Percentiles rank a stretch among this genome's conserved stretches.
Conservation (phyloP, 2,329 filamentous ascomycete species). For the Rutstroemia sydowiana region DNA sequence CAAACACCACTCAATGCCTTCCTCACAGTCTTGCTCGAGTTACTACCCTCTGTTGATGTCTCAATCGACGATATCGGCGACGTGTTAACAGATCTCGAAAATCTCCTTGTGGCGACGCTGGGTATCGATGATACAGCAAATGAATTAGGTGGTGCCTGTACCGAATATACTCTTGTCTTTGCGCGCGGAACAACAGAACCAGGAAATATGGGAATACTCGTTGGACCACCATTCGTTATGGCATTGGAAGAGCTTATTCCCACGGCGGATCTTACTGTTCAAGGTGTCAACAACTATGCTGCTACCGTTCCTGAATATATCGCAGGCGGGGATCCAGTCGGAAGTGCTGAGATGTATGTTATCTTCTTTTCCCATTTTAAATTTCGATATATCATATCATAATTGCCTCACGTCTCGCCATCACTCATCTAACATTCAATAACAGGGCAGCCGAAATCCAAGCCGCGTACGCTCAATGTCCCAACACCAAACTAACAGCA, state of each 20-base stretch:
- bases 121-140: constrained; percentile 25
- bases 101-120: constrained; percentile 16
- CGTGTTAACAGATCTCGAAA: constrained; percentile 21
- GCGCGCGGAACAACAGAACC: constrained; percentile 41
- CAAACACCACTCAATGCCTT: constrained; percentile 21
- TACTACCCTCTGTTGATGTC: constrained; percentile 21
- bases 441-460: constrained; percentile 29
- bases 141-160: constrained; percentile 19
- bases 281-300: constrained; percentile 29
- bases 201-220: constrained; percentile 38
- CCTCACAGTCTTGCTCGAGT: constrained; percentile 19
- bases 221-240: constrained; percentile 29
- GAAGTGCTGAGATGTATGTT: constrained; percentile 23
- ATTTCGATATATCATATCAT: too few relatives aligned
- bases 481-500: constrained; percentile 33
- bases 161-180: constrained; percentile 38
- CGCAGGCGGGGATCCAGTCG: constrained; percentile 21
- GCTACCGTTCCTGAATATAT: constrained; percentile 28
- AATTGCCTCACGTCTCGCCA: background rate
- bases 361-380: background rate
- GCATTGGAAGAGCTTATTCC: constrained; percentile 21
- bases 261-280: constrained; percentile 15
- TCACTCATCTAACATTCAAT: background rate
- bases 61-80: constrained; percentile 14
- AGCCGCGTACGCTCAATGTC: constrained; percentile 30